Evolutionary conservation across 2,329 filamentous ascomycete species (phyloP).

Genomic region (Seiridium unicorne): DNA sequence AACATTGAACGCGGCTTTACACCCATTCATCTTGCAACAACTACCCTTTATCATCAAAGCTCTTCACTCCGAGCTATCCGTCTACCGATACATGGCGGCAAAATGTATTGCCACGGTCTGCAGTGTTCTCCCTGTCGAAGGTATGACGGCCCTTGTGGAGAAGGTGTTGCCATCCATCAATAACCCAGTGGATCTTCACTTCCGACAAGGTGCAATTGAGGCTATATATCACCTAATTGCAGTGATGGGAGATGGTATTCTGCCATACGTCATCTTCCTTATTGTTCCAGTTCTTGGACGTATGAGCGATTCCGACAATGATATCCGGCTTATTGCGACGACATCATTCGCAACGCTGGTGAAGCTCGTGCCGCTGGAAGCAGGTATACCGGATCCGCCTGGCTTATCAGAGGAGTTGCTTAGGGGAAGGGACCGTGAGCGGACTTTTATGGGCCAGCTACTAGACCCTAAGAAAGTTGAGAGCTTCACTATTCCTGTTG

Average conservation of each 20-base stretch:
- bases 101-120: slow-evolving; percentile 98
- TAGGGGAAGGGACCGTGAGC: slow-evolving; percentile 86
- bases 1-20: slow-evolving; percentile 74
- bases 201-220: slow-evolving; percentile 91
- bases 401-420: slow-evolving; percentile 86
- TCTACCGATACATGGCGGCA: slow-evolving; percentile 93
- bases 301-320: slow-evolving; percentile 98
- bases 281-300: slow-evolving; percentile 94
- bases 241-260: slow-evolving; percentile 93
- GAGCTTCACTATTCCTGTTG: slow-evolving; percentile 86
- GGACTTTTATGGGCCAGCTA: slow-evolving; percentile 95
- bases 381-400: slow-evolving; percentile 93
- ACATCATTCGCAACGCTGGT: slow-evolving; percentile 97
- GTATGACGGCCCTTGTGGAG: slow-evolving; percentile 94
- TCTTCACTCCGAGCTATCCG: slow-evolving; percentile 81
- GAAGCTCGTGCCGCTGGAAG: slow-evolving; percentile 94
- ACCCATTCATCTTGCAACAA: slow-evolving; percentile 78
- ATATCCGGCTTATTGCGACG: slow-evolving; percentile 89
- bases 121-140: slow-evolving; percentile 91
- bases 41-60: slow-evolving; percentile 85
- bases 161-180: slow-evolving; percentile 88
- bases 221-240: slow-evolving; percentile 96
- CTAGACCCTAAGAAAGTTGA: slow-evolving; percentile 97
- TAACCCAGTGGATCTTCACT: slow-evolving; percentile 84
- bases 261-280: slow-evolving; percentile 98